Percentiles rank a stretch among this genome's conserved stretches.
Evolutionary conservation across 768 basidiomycete genomes (phyloP).

Genomic region (Suillus americanus): DNA sequence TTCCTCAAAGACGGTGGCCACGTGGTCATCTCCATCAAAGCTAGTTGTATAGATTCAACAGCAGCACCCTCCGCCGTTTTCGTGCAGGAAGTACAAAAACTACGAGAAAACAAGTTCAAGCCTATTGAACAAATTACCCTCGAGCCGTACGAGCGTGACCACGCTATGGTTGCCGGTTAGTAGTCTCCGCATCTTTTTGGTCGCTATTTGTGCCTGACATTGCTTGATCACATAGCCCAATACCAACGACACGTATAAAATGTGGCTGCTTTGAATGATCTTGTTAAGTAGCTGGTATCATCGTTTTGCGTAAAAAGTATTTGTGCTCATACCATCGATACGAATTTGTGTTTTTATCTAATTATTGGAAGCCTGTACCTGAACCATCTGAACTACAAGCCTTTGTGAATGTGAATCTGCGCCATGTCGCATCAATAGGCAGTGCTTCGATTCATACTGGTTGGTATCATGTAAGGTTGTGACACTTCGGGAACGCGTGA

Average conservation of each 20-base stretch:
- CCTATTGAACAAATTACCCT: constrained; percentile 95
- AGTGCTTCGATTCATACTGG: neutral
- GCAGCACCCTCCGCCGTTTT: constrained; percentile 87
- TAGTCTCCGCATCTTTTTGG: neutral
- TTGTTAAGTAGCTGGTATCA: neutral
- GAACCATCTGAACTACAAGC: neutral
- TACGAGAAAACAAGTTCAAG: constrained; percentile 82
- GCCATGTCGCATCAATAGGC: neutral
- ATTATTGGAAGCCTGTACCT: constrained; percentile 12
- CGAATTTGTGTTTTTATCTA: constrained; percentile 14
- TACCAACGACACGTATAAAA: constrained; percentile 46
- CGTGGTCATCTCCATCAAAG: constrained; percentile 96
- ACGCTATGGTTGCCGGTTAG: constrained; percentile 86
- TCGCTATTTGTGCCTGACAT: neutral
- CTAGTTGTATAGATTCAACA: constrained; percentile 98
- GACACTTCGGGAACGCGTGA: neutral
- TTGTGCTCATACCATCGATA: constrained; percentile 15
- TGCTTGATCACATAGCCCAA: constrained; percentile 31
- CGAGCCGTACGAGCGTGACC: constrained; percentile 90
- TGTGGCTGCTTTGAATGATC: constrained; percentile 7
- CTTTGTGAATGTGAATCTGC: neutral
- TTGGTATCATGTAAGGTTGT: neutral
- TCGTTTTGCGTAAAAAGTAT: constrained; percentile 14
- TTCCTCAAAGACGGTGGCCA: constrained; percentile 96
- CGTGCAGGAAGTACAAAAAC: constrained; percentile 77